A percentile compares a stretch with the other conserved stretches of the same genome.
These are phyloP conservation scores for Penicillium vulpinum DNA, from an alignment of 2,329 filamentous ascomycete species.

Conservation along the genomic window DNA sequence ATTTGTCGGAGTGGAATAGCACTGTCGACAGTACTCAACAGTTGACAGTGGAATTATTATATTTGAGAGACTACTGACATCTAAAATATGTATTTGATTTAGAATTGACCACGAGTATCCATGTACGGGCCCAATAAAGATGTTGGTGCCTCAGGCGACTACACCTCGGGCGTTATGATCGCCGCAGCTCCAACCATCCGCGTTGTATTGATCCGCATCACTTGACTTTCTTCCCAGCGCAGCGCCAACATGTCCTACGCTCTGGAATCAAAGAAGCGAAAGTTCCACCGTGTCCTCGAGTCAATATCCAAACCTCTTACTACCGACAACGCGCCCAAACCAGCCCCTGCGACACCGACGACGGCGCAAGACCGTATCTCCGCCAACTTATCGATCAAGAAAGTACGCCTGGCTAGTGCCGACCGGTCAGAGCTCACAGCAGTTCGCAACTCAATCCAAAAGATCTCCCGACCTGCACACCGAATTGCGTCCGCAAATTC, in stretches of 20 bases:
- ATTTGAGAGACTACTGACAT: not conserved
- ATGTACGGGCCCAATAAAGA: not conserved
- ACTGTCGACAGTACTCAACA: not conserved
- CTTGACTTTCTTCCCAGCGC: conserved; percentile 1
- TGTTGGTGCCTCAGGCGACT: conserved; percentile 25
- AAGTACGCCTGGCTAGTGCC: conserved; percentile 32
- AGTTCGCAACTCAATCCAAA: conserved; percentile 28
- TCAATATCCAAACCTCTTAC: conserved; percentile 41
- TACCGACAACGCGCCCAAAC: conserved; percentile 21
- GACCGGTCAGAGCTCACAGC: conserved; percentile 22
- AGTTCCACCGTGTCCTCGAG: conserved; percentile 49
- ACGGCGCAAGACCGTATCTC: conserved; percentile 28
- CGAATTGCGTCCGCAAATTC: conserved; percentile 35
- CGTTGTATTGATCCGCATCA: conserved; percentile 10
- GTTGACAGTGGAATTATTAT: not conserved
- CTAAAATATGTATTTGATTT: not conserved
- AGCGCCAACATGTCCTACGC: conserved; percentile 43
- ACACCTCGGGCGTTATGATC: conserved; percentile 9
- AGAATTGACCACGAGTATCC: not conserved
- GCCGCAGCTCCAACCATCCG: conserved; percentile 16
- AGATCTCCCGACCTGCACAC: conserved; percentile 28
- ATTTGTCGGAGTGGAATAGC: conserved; percentile 17
- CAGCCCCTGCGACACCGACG: conserved; percentile 19
- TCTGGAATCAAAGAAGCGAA: conserved; percentile 49
- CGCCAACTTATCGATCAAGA: conserved; percentile 36